Evolutionary conservation across 129 eudicot species (phyloP), one percentile per base, ranked within the genome.

Genomic region (Kitagawia praeruptora): DNA sequence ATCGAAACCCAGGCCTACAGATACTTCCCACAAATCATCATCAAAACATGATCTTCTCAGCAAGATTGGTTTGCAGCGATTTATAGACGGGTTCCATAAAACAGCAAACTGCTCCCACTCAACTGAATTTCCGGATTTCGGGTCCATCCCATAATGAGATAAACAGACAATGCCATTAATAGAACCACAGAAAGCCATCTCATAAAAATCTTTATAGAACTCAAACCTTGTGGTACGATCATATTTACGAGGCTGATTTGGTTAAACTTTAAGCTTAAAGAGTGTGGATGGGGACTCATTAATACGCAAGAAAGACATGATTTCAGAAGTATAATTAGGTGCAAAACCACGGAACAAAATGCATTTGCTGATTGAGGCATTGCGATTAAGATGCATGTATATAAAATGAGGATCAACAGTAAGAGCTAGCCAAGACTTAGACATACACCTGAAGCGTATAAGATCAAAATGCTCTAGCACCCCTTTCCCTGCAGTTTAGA

Each of bases 401-500:
- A 61, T 25, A 16, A 25, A 61, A 61, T 42, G 45, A 42, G 45
- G 37, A 34, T 56, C n/a, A 23, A 23, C 66, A 5, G 28, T 18
- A 23, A 56, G 66, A 56, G 23, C 27, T 16, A 18, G 66, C 66
- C 66, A 56, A 16, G 66, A 18, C 66, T 15, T 19, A 6, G n/a
- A 56, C 15, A 56, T 28, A 23, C 66, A 56, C 15, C 15, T 56
- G 66, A 31, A 31, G 34, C 34, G 34, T 31, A 31, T 0, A 31
- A 31, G 34, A 31, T 31, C 34, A 31, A 31, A 94, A 89, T 1
- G 98, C 97, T 46, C 97, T 91, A 14, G 96, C 97, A 75, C 98
- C 98, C 78, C 98, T 90, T 90, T 94, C 98, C 84, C 98, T 94
- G 91, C 77, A 76, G 38, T 89, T 83, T 23, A 31, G 40, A 66